A percentile compares a stretch with the other conserved stretches of the same genome.
Evolutionary conservation across 768 basidiomycete genomes (phyloP).

Genomic region (Leucocoprinus birnbaumii): DNA sequence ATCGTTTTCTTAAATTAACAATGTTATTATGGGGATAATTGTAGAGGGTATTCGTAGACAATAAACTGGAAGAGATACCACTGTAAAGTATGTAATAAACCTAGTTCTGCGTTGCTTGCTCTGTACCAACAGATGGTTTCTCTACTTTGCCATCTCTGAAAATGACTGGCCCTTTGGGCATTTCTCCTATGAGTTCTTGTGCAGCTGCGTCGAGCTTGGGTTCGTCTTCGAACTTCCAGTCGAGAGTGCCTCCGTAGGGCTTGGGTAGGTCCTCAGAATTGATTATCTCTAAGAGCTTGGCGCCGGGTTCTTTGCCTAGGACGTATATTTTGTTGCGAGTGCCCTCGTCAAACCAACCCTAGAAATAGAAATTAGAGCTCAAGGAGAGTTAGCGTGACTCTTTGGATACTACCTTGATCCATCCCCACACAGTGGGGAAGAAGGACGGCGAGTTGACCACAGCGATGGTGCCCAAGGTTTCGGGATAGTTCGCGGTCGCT

Average conservation of each 20-base stretch:
- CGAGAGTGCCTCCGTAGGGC: slow-evolving; percentile 71
- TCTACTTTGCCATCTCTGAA: slow-evolving; percentile 43
- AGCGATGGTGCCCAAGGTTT: slow-evolving; percentile 64
- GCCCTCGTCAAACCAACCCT: slow-evolving; percentile 80
- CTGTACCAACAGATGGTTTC: slow-evolving; percentile 9
- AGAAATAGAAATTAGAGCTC: neutral
- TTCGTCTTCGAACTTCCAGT: slow-evolving; percentile 67
- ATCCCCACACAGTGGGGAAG: slow-evolving; percentile 81
- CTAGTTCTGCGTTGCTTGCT: slow-evolving; percentile 14
- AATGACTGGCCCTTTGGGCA: slow-evolving; percentile 56
- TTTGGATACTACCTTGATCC: slow-evolving; percentile 60
- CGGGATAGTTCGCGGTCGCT: slow-evolving; percentile 80
- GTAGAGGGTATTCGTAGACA: slow-evolving; percentile 5
- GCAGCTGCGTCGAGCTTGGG: slow-evolving; percentile 61
- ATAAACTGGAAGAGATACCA: neutral
- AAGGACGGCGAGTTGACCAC: slow-evolving; percentile 81
- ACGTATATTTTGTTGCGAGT: slow-evolving; percentile 79
- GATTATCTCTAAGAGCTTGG: slow-evolving; percentile 47
- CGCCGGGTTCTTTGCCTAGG: slow-evolving; percentile 57
- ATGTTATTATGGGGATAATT: neutral
- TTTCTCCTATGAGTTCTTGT: slow-evolving; percentile 37
- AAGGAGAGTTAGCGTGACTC: neutral
- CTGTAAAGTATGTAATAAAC: slow-evolving; percentile 6
- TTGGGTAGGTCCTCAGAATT: slow-evolving; percentile 51
- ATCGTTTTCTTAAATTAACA: neutral